Base-by-base conservation (phyloP, 306 rosid genomes). In the Vigna hirtella region DNA sequence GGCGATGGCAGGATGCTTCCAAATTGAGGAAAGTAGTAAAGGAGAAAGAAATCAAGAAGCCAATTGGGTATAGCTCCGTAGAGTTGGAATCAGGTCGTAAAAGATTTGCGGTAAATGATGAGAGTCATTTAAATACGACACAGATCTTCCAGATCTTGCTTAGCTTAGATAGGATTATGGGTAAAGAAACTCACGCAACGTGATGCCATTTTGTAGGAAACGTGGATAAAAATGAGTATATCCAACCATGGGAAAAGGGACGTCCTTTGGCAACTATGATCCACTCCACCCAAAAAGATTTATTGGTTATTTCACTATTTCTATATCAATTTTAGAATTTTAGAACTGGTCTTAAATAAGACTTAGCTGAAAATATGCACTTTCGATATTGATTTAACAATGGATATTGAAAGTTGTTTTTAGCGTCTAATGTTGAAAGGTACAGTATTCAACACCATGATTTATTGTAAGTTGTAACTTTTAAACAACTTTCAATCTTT, bases 1-100 rank as follows among this genome's bases (percentile, higher is more conserved):
- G 93, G 45, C 79, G 73, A 79, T 90, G 92, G 94, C 85, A 89
- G 66, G 90, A 93, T 40, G 98, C 98, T 4, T 89, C 89, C 24
- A 77, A 88, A 79, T 74, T 91, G 77, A 91, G 97, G 84, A 90
- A 82, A 70, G 52, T 83, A 48, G 67, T 91, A 9, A 86, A 85
- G 82, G 88, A 90, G 83, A 93, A 77, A 77, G 89, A 90, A 61
- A 87, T 91, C 67, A 90, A 80, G 89, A 93, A 93, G 76, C 90
- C 83, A 18, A 69, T 78, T 22, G 96, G 97, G 18, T 77, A 82
- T 78, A 91, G 98, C 85, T 91, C 89, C 17, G 75, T 93, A 7
- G 93, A 93, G 79, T 83, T 88, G 68, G 88, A 91, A 73, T 79
- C 88, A 32, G 78, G 86, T 17, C 81, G 84, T 82, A 69, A 43